Evolutionary conservation across 2,329 filamentous ascomycete species (phyloP).

Genomic region (Geosmithia flava): DNA sequence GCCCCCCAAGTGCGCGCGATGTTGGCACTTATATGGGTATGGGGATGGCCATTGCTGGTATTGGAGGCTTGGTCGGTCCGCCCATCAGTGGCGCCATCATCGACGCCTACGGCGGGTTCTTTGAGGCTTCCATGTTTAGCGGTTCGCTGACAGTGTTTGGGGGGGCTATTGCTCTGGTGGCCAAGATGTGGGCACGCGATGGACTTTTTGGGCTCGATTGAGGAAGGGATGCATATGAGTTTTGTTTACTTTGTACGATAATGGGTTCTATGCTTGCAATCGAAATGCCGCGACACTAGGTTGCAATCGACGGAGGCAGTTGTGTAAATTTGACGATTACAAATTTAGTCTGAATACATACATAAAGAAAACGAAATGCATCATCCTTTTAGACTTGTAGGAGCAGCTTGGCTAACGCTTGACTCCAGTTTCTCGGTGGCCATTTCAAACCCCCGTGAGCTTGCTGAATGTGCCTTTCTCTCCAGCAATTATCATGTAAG

Average conservation of each 20-base stretch:
- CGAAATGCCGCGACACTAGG: too few relatives aligned
- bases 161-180: conserved; percentile 4
- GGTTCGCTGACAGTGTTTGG: conserved; percentile 6
- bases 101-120: conserved; percentile 14
- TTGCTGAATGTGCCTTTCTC: neutral
- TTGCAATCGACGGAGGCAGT: too few relatives aligned
- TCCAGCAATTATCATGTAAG: neutral
- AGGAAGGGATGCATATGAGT: too few relatives aligned
- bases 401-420: too few relatives aligned
- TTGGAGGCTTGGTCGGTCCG: conserved; percentile 25
- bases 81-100: conserved; percentile 15
- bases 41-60: conserved; percentile 24
- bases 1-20: conserved; percentile 19
- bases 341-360: too few relatives aligned
- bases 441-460: too few relatives aligned
- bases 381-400: too few relatives aligned
- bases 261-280: too few relatives aligned
- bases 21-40: conserved; percentile 43
- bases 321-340: too few relatives aligned
- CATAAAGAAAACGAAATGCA: too few relatives aligned
- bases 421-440: too few relatives aligned
- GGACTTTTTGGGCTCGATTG: conserved; percentile 3
- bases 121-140: conserved; percentile 6
- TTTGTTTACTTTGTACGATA: too few relatives aligned
- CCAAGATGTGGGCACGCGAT: conserved; percentile 4